These are phyloP conservation scores for Selenicereus undatus DNA, from an alignment of 148 eudicot genomes.

Conservation along the genomic window DNA sequence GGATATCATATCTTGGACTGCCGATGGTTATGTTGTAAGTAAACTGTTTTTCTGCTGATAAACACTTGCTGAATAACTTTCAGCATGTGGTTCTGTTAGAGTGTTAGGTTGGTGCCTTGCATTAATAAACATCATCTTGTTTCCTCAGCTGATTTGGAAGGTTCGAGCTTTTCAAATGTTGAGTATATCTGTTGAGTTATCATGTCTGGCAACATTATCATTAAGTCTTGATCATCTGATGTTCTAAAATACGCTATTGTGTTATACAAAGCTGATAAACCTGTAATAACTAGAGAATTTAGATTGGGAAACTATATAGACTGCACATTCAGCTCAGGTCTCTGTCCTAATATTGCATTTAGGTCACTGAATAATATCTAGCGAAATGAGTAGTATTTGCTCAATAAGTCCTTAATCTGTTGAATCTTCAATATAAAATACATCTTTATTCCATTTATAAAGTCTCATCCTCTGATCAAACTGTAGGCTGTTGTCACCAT, in stretches of 20 bases:
- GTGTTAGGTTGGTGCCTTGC: background rate
- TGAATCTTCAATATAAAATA: background rate
- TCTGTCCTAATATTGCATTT: background rate
- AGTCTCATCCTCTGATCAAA: background rate
- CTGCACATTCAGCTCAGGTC: background rate
- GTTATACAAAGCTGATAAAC: background rate
- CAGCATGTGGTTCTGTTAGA: no score
- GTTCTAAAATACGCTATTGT: background rate
- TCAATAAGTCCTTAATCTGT: background rate
- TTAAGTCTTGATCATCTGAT: no score
- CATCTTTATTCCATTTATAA: background rate
- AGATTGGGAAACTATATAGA: background rate
- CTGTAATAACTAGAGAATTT: background rate
- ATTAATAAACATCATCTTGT: no score
- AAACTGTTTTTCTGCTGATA: background rate
- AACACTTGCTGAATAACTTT: background rate
- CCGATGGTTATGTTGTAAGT: slow-evolving; percentile 88
- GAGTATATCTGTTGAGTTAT: background rate
- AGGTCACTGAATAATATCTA: no score
- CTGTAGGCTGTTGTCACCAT: slow-evolving; percentile 39
- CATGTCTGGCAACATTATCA: background rate
- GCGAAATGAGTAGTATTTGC: background rate
- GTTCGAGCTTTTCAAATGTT: background rate
- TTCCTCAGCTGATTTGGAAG: background rate
- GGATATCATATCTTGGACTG: slow-evolving; percentile 77